Conservation (phyloP, 1,284 basidiomycete genomes). For the Boletus mariae region DNA sequence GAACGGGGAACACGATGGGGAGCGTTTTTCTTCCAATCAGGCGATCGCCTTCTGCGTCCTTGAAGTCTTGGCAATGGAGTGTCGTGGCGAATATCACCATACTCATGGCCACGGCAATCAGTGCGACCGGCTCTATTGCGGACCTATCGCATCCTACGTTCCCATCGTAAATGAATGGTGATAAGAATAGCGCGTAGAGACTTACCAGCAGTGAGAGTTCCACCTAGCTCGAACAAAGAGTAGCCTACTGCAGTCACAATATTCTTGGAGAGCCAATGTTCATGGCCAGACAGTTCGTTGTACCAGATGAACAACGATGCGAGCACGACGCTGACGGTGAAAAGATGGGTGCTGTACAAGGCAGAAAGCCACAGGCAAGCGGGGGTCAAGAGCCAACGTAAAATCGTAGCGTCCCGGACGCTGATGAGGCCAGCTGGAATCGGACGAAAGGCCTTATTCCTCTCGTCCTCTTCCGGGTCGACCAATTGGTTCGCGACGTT, state of each 20-base stretch:
- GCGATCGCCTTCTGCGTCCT: conserved; percentile 37
- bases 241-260: conserved; percentile 33
- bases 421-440: conserved; percentile 40
- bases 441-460: conserved; percentile 42
- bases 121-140: conserved; percentile 24
- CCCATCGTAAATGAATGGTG: not conserved
- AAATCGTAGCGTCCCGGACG: conserved; percentile 26
- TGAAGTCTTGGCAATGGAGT: conserved; percentile 41
- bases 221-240: conserved; percentile 33
- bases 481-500: conserved; percentile 43
- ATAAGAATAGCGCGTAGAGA: not conserved
- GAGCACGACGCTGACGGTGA: conserved; percentile 34
- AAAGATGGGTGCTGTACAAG: conserved; percentile 30
- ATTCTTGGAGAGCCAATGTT: conserved; percentile 35
- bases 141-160: conserved; percentile 25
- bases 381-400: conserved; percentile 39
- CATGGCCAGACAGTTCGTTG: conserved; percentile 35
- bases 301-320: conserved; percentile 33
- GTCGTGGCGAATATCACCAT: conserved; percentile 34
- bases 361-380: conserved; percentile 34
- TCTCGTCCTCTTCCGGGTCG: conserved; percentile 37
- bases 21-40: conserved; percentile 35
- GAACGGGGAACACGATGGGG: conserved; percentile 34
- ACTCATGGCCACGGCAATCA: conserved; percentile 26
- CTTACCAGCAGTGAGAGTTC: conserved; percentile 30